Evolutionary conservation across 768 basidiomycete genomes (phyloP).

Genomic region (Suillus hirtellus): DNA sequence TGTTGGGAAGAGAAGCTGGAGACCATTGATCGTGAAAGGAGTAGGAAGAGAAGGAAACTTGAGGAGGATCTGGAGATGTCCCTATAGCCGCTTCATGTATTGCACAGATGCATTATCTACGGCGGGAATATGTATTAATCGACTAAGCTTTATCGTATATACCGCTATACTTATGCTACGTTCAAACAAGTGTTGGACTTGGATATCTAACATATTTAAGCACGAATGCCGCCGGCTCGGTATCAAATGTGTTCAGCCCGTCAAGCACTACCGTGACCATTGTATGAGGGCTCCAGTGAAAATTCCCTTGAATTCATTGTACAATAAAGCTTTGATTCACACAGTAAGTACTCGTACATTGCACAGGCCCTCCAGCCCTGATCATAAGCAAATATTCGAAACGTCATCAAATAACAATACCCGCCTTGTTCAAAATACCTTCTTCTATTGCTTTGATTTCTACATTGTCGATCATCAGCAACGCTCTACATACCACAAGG

Average conservation of each 20-base stretch:
- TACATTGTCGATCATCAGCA: slow-evolving; percentile 11
- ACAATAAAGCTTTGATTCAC: neutral
- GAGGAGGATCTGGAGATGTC: slow-evolving; percentile 28
- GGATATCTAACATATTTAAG: no score
- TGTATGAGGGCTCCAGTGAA: neutral
- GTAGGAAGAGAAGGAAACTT: slow-evolving; percentile 17
- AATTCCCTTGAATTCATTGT: neutral
- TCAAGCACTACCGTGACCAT: no score
- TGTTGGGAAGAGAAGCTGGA: slow-evolving; percentile 46
- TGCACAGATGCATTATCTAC: neutral
- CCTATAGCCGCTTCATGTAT: slow-evolving; percentile 12
- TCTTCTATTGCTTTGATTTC: slow-evolving; percentile 33
- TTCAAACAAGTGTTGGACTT: neutral
- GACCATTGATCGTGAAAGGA: slow-evolving; percentile 25
- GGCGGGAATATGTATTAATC: neutral
- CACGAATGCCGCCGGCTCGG: no score
- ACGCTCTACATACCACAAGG: neutral
- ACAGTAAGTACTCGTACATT: neutral
- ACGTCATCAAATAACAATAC: slow-evolving; percentile 2
- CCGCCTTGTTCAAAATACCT: slow-evolving; percentile 19
- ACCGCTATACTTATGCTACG: no score
- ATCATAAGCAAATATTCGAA: neutral
- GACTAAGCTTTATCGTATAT: neutral
- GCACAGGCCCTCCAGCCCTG: neutral
- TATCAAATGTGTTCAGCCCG: no score